Conservation (phyloP, 306 rosid species). For the Oxytropis ochrocephala region DNA sequence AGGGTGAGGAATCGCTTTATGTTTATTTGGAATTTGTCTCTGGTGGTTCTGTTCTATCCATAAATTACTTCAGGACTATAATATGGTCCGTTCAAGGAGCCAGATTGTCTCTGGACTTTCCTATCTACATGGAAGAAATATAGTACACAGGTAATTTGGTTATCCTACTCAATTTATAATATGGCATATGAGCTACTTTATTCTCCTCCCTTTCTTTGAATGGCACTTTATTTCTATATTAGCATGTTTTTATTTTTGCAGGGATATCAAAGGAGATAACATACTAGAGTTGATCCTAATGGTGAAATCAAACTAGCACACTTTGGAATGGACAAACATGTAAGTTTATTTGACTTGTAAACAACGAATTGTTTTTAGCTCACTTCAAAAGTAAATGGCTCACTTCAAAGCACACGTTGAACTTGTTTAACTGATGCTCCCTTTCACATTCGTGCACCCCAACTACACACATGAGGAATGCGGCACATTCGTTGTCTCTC, state of each 20-base stretch:
- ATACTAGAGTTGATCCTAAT: constrained; percentile 89
- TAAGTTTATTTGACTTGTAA: constrained; percentile 33
- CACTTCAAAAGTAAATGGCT: constrained; percentile 9
- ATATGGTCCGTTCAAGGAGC: constrained; percentile 83
- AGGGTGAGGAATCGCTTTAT: constrained; percentile 79
- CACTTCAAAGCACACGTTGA: too few relatives aligned
- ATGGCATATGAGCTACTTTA: too few relatives aligned
- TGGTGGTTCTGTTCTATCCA: constrained; percentile 96
- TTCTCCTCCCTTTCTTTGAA: too few relatives aligned
- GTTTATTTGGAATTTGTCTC: constrained; percentile 91
- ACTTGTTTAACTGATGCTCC: too few relatives aligned
- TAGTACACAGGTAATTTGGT: too few relatives aligned
- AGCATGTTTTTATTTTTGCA: constrained; percentile 32
- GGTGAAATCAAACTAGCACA: constrained; percentile 96
- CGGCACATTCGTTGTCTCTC: neutral
- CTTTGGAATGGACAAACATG: constrained; percentile 98
- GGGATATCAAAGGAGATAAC: constrained; percentile 99
- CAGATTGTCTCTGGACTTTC: too few relatives aligned
- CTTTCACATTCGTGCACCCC: neutral
- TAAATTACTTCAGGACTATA: constrained; percentile 91
- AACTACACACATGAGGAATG: neutral
- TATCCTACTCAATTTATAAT: too few relatives aligned
- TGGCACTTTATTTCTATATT: too few relatives aligned
- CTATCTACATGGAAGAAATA: too few relatives aligned
- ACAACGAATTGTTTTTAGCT: constrained; percentile 23